Evolutionary conservation across 495 filamentous ascomycete species (phyloP).

Genomic region (Hyaloscypha hepaticicola): DNA sequence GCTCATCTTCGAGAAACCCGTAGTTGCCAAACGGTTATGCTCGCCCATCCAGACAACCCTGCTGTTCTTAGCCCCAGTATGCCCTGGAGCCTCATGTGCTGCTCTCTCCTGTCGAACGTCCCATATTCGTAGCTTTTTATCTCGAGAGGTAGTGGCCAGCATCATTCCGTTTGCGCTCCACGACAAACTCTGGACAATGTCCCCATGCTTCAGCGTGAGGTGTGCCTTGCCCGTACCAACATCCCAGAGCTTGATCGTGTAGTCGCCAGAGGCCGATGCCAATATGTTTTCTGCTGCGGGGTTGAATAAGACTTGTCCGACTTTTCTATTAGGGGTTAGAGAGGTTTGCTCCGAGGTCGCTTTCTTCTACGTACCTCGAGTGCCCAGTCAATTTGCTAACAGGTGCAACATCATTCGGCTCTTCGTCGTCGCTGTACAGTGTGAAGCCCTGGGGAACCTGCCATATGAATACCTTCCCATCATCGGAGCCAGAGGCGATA

Average conservation of each 20-base stretch:
- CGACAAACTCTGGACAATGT: constrained; percentile 91
- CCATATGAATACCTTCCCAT: constrained; percentile 97
- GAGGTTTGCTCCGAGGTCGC: not conserved
- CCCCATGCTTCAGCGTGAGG: constrained; percentile 75
- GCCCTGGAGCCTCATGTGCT: constrained; percentile 79
- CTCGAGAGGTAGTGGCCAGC: constrained; percentile 89
- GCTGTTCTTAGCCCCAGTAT: constrained; percentile 94
- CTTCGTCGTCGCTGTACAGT: constrained; percentile 77
- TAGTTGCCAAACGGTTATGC: constrained; percentile 89
- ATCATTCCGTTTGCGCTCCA: constrained; percentile 92
- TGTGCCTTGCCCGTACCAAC: constrained; percentile 72
- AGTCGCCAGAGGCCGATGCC: constrained; percentile 92
- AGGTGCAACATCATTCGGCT: constrained; percentile 77
- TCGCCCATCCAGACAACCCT: constrained; percentile 96
- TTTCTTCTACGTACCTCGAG: constrained; percentile 45
- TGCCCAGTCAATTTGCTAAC: constrained; percentile 77
- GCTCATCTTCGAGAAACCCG: constrained; percentile 97
- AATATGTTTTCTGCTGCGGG: constrained; percentile 94
- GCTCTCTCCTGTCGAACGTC: constrained; percentile 91
- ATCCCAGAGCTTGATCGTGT: constrained; percentile 96
- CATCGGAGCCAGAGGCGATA: constrained; percentile 91
- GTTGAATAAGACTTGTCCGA: constrained; percentile 97
- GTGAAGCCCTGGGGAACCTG: constrained; percentile 87
- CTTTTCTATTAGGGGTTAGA: constrained; percentile 59
- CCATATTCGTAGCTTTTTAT: constrained; percentile 98